Evolutionary conservation across 2,329 filamentous ascomycete species (phyloP), one percentile per base, ranked within the genome.

Genomic region (Aspergillus jensenii): DNA sequence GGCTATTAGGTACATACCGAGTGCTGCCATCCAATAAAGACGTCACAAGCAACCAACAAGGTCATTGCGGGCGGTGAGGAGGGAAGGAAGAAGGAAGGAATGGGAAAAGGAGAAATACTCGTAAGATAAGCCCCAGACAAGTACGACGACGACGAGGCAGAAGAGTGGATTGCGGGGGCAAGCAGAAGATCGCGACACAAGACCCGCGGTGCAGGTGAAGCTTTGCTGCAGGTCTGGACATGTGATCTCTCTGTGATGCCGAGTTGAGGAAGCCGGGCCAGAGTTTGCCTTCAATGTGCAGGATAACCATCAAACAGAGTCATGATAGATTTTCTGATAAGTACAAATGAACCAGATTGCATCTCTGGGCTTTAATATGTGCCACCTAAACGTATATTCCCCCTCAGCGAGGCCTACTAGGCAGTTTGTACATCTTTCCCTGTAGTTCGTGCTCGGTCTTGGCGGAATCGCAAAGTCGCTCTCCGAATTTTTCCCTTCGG

Each of bases 11-110:
- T 56, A 65, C 68, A 61, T 77, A 79, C 78, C 79, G 73, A 81
- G 72, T 69, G 79, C 79, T 76, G 79, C 79, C 79, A 81, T 81
- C 69, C 77, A 81, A 76, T 63, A 68, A 66, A 65, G 67, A 69
- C 67, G 65, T 72, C 70, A 71, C 73, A 65, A 62, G 62, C 62
- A 64, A 64, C 60, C 64, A 63, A 62, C 65, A 67, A 49, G 66
- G 61, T 67, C 70, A 72, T 71, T 67, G 69, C 68, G 69, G 64
- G 66, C 60, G 64, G 61, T 59, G 59, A 63, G 45, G 49, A 47
- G 37, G 45, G 55, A 49, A 59, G 52, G 49, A 52, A 48, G 47
- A 61, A 43, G 49, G 27, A 23, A 46, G 53, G 21, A 46, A 58
- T 45, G 39, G 53, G 27, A 43, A 27, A 57, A 40, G 49, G 31